Base-by-base conservation (phyloP, 169 alveolate species). In the Eimeria praecox region DNA sequence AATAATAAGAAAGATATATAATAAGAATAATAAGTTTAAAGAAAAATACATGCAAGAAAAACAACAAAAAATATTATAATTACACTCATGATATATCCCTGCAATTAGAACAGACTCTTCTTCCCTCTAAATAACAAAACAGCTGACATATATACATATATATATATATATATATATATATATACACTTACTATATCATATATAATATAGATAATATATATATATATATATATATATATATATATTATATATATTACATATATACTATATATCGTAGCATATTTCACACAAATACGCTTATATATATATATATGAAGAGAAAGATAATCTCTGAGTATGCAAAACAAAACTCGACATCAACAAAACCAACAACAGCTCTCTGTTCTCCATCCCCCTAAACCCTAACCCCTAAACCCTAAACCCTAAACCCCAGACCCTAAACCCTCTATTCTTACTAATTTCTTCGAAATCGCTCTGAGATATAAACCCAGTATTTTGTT, bases 401-500 rank as follows among this genome's bases (percentile, higher is more conserved):
- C 5, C 66, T 14, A 56, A 56, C 8, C 66, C 66, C 66, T 56
- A 56, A 56, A 56, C 59, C 54, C 92, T 14, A 33, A 33, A 30
- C 46, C 44, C 49, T 56, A 69, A 56, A 89, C 54, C 46, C 10
- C 14, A 69, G 12, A 42, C 89, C 52, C 95, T 59, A 62, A 90
- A 71, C 75, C 56, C 59, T 35, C 38, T 27, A 33, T 52, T 1
- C 96, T 49, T 42, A 95, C 97, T 95, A n/a, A 96, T 95, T 59
- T 94, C 97, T 49, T 91, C 73, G 73, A 95, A 96, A 38, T 96
- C 97, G 75, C 77, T 77, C 83, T 90, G 95, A 38, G 88, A 75
- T 33, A 96, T 95, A 16, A 80, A 27, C 33, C 97, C 96, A 0
- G 95, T 78, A 40, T 96, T 97, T 52, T 99, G 98, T 80, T 96